Evolutionary conservation across 2,329 filamentous ascomycete species (phyloP), one percentile per base, ranked within the genome.

Genomic region (Moelleriella libera): DNA sequence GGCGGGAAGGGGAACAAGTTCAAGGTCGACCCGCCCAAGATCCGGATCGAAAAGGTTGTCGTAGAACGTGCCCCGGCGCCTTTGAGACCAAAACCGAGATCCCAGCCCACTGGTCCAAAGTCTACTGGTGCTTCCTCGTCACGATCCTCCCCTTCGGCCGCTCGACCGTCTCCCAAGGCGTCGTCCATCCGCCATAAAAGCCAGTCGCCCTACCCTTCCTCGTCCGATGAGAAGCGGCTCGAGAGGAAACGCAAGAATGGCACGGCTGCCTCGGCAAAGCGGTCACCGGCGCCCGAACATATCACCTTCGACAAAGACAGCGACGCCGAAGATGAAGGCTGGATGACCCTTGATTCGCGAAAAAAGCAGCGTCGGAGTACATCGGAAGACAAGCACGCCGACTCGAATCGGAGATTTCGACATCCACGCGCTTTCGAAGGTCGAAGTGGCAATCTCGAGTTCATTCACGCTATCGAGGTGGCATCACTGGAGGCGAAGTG

Each of bases 381-480:
- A 14, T 63, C 62, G 41, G 66, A 69, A 41, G 64, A 66, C 42
- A 61, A 62, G 44, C 62, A 65, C 28, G 58, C 67, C 41, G 73
- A 78, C 53, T 59, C 68, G 5, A 72, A 69, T 49, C 69, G 72
- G 52, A 63, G 63, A 54, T 54, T 77, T 48, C 65, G 66, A 49
- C 69, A 71, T 51, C 60, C 66, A 39, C 64, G 63, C 47, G 69
- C 70, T 4, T 75, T 72, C 48, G 66, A 69, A 47, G 65, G 65
- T 39, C 60, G 63, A 6, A 57, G 67, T 41, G 63, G 66, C 41
- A 64, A 63, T 29, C 60, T 70, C 37, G 58, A 61, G 34, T 71
- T 82, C 49, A 73, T 82, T 30, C 78, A 83, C 54, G 78, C 78
- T 5, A 71, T 70, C 5, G 68, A 79, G 53, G 69, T 82, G 28